A percentile compares a stretch with the other conserved stretches of the same genome.
Conservation (phyloP, 1,139 yeast genomes). For the Schwanniomyces etchellsii region DNA sequence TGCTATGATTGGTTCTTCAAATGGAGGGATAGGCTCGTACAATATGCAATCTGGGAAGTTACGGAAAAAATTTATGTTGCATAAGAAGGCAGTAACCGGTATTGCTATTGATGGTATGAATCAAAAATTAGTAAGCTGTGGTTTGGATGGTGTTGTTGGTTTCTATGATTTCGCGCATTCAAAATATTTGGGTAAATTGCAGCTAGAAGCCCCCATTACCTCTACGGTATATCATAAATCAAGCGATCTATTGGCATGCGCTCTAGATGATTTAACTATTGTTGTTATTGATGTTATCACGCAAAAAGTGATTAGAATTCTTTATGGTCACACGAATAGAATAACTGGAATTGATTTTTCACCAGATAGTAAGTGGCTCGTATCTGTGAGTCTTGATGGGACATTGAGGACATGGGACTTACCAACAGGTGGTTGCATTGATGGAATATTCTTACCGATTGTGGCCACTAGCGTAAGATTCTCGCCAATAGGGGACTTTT, state of each 20-base stretch:
- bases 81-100: slow-evolving; percentile 75
- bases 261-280: slow-evolving; percentile 81
- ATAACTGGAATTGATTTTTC: slow-evolving; percentile 87
- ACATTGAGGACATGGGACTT: slow-evolving; percentile 96
- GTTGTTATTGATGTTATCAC: slow-evolving; percentile 80
- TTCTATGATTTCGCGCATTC: slow-evolving; percentile 81
- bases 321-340: slow-evolving; percentile 87
- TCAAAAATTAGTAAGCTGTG: slow-evolving; percentile 76
- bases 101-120: slow-evolving; percentile 88
- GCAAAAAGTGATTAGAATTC: slow-evolving; percentile 75
- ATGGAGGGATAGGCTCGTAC: slow-evolving; percentile 84
- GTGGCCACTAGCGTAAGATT: slow-evolving; percentile 78
- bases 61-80: slow-evolving; percentile 63
- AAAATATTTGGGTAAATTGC: slow-evolving; percentile 60
- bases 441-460: slow-evolving; percentile 73
- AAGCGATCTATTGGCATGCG: slow-evolving; percentile 80
- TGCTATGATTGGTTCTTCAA: slow-evolving; percentile 85
- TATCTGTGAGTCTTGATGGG: slow-evolving; percentile 77
- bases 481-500: slow-evolving; percentile 83
- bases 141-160: slow-evolving; percentile 85
- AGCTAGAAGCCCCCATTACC: slow-evolving; percentile 74
- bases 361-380: slow-evolving; percentile 94
- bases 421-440: slow-evolving; percentile 96
- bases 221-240: slow-evolving; percentile 69
- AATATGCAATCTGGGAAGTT: slow-evolving; percentile 86